phyloP scores from a whole-genome alignment of 805 yeast genomes.

The Myxozyma neotropica region DNA sequence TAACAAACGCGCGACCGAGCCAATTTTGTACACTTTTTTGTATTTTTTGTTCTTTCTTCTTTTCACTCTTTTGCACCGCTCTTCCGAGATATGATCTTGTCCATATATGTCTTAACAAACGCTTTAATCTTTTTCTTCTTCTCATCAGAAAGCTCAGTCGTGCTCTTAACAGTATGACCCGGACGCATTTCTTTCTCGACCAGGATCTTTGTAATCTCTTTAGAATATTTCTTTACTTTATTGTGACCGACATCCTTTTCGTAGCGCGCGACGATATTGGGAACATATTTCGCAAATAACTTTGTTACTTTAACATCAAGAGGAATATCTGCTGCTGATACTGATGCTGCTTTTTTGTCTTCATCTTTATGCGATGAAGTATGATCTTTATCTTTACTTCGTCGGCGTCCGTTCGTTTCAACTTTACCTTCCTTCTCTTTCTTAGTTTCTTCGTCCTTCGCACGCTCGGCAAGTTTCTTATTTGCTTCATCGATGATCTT shows the following conservation, averaged over 20 bases:
- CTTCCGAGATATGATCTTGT: constrained; percentile 49
- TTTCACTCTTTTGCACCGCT: not conserved
- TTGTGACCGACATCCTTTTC: constrained; percentile 66
- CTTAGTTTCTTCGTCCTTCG: constrained; percentile 41
- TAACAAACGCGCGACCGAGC: no score
- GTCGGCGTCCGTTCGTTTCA: constrained; percentile 9
- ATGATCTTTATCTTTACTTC: constrained; percentile 5
- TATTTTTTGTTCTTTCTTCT: no score
- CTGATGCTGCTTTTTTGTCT: not conserved
- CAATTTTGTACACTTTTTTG: no score
- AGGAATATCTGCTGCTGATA: not conserved
- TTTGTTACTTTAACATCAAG: constrained; percentile 17
- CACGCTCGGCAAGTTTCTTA: constrained; percentile 41
- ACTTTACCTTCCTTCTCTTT: constrained; percentile 11
- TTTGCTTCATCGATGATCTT: constrained; percentile 48
- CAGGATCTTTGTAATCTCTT: constrained; percentile 70
- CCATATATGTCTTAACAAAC: constrained; percentile 68
- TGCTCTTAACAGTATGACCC: constrained; percentile 44
- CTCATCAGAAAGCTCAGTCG: constrained; percentile 60
- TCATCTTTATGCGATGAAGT: constrained; percentile 32
- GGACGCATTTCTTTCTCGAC: constrained; percentile 65
- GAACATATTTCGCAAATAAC: constrained; percentile 70
- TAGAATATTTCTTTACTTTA: constrained; percentile 72
- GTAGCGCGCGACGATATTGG: constrained; percentile 72
- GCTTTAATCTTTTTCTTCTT: constrained; percentile 69